phyloP scores from a whole-genome alignment of 179 eudicot species.

The Silene coronaria region DNA sequence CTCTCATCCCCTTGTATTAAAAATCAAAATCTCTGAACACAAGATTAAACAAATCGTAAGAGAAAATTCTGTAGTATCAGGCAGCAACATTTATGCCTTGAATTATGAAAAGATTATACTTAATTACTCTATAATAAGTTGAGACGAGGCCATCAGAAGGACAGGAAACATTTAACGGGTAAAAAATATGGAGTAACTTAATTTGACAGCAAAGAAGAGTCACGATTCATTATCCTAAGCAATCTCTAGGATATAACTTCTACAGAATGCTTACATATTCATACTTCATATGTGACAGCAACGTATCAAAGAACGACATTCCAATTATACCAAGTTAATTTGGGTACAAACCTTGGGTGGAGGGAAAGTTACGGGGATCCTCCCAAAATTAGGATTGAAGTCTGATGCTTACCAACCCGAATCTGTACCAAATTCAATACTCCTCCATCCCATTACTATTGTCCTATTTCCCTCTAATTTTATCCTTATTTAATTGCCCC shows the following conservation, averaged over 20 bases:
- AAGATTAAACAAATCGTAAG: background rate
- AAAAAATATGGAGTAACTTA: background rate
- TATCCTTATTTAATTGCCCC: no score
- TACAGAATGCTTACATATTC: background rate
- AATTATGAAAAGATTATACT: background rate
- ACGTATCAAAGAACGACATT: background rate
- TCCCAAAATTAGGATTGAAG: no score
- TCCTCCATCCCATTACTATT: no score
- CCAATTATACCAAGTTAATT: background rate
- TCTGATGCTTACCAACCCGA: no score
- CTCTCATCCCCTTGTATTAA: constrained; percentile 54
- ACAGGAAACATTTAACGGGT: background rate
- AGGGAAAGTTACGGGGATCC: no score
- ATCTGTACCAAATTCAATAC: no score
- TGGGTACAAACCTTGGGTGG: background rate
- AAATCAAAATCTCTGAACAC: constrained; percentile 11
- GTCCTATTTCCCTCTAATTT: no score
- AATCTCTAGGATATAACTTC: background rate
- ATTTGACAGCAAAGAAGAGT: background rate
- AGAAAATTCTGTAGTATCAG: background rate
- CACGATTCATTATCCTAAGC: background rate
- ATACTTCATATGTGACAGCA: background rate
- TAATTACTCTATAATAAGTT: background rate
- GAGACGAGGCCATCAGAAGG: background rate
- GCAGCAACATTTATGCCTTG: background rate